Evolutionary conservation across 495 filamentous ascomycete species (phyloP), one percentile per base, ranked within the genome.

Genomic region (Penicillium paxilli): DNA sequence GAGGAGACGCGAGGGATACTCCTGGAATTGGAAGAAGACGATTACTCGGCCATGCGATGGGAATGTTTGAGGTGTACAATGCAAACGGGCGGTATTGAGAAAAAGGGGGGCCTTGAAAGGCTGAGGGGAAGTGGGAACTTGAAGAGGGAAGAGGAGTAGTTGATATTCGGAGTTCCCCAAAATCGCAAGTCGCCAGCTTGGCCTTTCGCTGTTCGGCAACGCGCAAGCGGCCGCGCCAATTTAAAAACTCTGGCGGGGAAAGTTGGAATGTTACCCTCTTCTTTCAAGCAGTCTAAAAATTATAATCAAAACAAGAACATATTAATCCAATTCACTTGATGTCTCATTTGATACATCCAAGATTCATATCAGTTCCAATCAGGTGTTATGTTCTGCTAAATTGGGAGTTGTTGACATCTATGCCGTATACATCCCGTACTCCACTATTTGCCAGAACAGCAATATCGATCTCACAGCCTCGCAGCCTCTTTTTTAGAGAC

Each of bases 111-210:
- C 58, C 54, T 32, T 14, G 30, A 14, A n/a, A 32, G 30, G 30
- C 30, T 32, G 24, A 32, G 24, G 25, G 21, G 56, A 48, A 24
- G 46, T 51, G 33, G 52, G 55, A 35, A 17, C n/a, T n/a, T n/a
- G n/a, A n/a, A n/a, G n/a, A n/a, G 28, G 33, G 44, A 48, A 63
- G 47, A 58, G 57, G 50, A 51, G 12, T 51, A 46, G 45, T 55
- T 51, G 55, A n/a, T n/a, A n/a, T 46, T 26, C n/a, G 33, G 12
- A 12, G 23, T 20, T n/a, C n/a, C n/a, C n/a, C n/a, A n/a, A n/a
- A n/a, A n/a, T 42, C 8, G 24, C 3, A 23, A 64, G 60, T 71
- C 71, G 71, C 71, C 71, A 74, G 69, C 71, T 70, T 74, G 71
- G 60, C 71, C 71, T 73, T 71, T 59, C 61, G 30, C n/a, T n/a